Base-by-base conservation (phyloP, 2,329 filamentous ascomycete genomes). In the Monosporascus sp. region DNA sequence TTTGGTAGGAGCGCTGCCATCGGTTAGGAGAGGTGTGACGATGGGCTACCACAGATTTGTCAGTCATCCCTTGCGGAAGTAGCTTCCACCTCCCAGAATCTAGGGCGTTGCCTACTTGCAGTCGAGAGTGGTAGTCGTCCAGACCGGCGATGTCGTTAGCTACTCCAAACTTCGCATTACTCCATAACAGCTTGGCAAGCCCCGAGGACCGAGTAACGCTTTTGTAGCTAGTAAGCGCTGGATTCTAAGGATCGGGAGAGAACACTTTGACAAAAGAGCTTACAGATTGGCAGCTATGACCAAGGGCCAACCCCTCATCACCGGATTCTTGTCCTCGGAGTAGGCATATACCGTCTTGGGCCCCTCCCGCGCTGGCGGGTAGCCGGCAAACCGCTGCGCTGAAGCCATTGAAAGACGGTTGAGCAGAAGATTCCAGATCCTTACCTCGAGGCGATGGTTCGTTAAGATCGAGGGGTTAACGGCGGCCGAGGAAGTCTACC, bases 171-270 rank as follows among this genome's bases (percentile, higher is more conserved):
- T 78, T 70, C 47, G 88, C 85, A 72, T 90, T 90, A 48, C 71
- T 73, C 85, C 87, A 95, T 56, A 92, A 77, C 46, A 81, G 70
- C 52, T 76, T 79, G 55, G 88, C 85, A 8, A 93, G 57, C 44
- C 80, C 75, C 11, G 74, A 72, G n/a, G 85, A 71, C 25, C 79
- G 81, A 1, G 81, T 74, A 44, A 91, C 70, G 20, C 85, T 88
- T 2, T 2, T 24, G 11, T 48, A 25, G 20, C 50, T 52, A 37
- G 50, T 56, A n/a, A 53, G 47, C 35, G 39, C 57, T 37, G 47
- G 55, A 8, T 50, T 15, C 6, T 9, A n/a, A 2, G 31, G 45
- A 18, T 47, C 37, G 37, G 17, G 20, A 20, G 15, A 6, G 14
- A n/a, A 25, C 15, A 46, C 17, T 46, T n/a, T 25, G 41, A 35